These are phyloP conservation scores for Stereum hirsutum DNA, from an alignment of 1,284 basidiomycete genomes.

Conservation along the genomic window DNA sequence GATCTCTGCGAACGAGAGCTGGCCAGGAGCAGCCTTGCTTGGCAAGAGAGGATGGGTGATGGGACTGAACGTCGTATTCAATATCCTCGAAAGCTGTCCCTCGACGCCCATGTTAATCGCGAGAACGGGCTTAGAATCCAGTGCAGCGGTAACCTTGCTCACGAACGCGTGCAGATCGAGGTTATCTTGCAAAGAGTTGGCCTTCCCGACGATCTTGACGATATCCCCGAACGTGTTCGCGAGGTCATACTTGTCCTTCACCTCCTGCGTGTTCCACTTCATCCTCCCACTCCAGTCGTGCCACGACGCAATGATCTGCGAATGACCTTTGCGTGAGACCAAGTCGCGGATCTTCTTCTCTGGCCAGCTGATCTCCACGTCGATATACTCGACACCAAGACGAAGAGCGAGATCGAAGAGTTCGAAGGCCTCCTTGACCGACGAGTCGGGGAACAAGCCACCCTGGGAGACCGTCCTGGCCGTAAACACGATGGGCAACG, in stretches of 20 bases:
- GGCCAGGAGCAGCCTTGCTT: constrained; percentile 83
- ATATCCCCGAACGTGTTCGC: constrained; percentile 76
- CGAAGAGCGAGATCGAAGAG: constrained; percentile 77
- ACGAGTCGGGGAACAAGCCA: constrained; percentile 83
- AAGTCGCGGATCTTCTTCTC: constrained; percentile 56
- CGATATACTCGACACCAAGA: constrained; percentile 87
- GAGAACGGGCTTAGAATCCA: constrained; percentile 69
- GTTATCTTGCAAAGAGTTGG: constrained; percentile 73
- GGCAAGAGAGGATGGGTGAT: constrained; percentile 86
- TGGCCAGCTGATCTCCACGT: constrained; percentile 81
- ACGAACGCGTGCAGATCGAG: constrained; percentile 73
- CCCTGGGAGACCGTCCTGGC: constrained; percentile 87
- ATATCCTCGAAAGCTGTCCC: constrained; percentile 86
- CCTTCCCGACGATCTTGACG: constrained; percentile 88
- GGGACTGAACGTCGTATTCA: constrained; percentile 84
- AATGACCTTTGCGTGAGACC: constrained; percentile 54
- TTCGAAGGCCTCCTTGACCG: constrained; percentile 67
- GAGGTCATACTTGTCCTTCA: constrained; percentile 61
- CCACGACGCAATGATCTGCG: constrained; percentile 86
- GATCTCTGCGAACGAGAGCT: constrained; percentile 83
- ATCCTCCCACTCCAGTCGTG: constrained; percentile 89
- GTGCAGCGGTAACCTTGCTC: constrained; percentile 27
- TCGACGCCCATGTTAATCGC: constrained; percentile 90
- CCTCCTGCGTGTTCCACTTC: constrained; percentile 69
- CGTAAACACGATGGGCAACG: constrained; percentile 88